Evolutionary conservation across 331 rosid genomes (phyloP), one percentile per base, ranked within the genome.

Genomic region (Rhamnella rubrinervis): DNA sequence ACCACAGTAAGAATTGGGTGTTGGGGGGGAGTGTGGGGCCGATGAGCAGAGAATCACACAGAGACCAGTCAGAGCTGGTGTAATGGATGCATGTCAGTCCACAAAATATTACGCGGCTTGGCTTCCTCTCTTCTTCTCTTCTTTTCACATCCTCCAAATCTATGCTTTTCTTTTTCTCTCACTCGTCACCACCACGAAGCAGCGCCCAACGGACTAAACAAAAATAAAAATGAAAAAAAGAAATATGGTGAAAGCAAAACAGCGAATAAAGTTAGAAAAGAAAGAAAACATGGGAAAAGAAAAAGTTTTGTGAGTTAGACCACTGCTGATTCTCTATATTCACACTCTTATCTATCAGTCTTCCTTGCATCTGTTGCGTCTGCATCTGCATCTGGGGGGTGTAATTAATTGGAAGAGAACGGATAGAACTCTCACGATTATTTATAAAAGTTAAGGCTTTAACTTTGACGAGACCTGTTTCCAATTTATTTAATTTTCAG

Each of bases 71-170:
- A 65, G 72, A 71, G 4, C 28, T 35, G 17, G 35, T 31, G 18
- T 21, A 31, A 31, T 7, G 53, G 59, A 67, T 18, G 20, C 15
- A 31, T 15, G 35, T 37, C 66, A 60, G 73, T 8, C 49, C 21
- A 31, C n/a, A 20, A 21, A 49, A 28, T 70, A 59, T 59, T 64
- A 63, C 56, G 65, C 61, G 53, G 59, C 50, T 16, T 21, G 13
- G 38, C 56, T 65, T 60, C 20, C 65, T 23, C 39, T 15, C 60
- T 26, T 9, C 78, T 68, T 68, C 65, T 16, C 80, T 68, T 40
- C 78, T 75, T 75, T 83, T 65, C 77, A 26, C 61, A 41, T 65
- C 64, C 67, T n/a, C 79, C 85, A 77, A 82, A 72, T 69, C 81
- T 63, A 20, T 70, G 19, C 76, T 76, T 69, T 76, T 67, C 61